Conservation (phyloP, 2,329 filamentous ascomycete species). For the Diatrype stigma region DNA sequence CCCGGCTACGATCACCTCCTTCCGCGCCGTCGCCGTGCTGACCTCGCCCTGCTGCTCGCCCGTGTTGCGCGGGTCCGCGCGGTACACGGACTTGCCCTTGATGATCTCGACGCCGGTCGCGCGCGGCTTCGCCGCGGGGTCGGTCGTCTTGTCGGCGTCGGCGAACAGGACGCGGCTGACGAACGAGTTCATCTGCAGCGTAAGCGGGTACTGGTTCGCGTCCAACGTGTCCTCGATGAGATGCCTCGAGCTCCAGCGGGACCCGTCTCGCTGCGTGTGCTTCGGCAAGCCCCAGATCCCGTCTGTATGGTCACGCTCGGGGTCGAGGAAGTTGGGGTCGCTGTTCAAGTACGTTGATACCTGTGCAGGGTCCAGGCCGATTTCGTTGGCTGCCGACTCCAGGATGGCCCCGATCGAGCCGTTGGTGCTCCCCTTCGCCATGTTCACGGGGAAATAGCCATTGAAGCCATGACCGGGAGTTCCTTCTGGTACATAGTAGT, state of each 20-base stretch:
- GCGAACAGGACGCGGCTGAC: conserved; percentile 15
- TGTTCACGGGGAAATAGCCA: conserved; percentile 11
- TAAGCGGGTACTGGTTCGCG: conserved; percentile 38
- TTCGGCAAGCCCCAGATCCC: conserved; percentile 14
- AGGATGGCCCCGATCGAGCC: not conserved
- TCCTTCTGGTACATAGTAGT: conserved; percentile 14
- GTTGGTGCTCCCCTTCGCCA: not conserved
- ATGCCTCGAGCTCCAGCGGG: conserved; percentile 41
- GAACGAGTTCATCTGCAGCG: conserved; percentile 18
- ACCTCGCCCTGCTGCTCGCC: conserved; percentile 20
- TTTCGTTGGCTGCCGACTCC: not conserved
- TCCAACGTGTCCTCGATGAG: conserved; percentile 42
- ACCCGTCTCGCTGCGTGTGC: conserved; percentile 8
- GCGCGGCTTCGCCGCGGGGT: conserved; percentile 2
- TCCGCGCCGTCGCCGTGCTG: conserved; percentile 21
- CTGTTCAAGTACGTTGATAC: conserved; percentile 7
- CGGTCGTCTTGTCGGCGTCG: not conserved
- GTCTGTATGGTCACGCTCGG: conserved; percentile 8
- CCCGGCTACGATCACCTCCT: conserved; percentile 44
- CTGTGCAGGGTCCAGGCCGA: conserved; percentile 5
- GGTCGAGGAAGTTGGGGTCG: conserved; percentile 11
- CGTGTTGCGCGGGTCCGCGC: conserved; percentile 20
- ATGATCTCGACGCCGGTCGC: conserved; percentile 15
- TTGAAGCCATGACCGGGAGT: conserved; percentile 15
- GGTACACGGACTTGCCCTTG: conserved; percentile 25